Evolutionary conservation across 2,329 filamentous ascomycete species (phyloP).

Genomic region (Colletotrichum liriopes): DNA sequence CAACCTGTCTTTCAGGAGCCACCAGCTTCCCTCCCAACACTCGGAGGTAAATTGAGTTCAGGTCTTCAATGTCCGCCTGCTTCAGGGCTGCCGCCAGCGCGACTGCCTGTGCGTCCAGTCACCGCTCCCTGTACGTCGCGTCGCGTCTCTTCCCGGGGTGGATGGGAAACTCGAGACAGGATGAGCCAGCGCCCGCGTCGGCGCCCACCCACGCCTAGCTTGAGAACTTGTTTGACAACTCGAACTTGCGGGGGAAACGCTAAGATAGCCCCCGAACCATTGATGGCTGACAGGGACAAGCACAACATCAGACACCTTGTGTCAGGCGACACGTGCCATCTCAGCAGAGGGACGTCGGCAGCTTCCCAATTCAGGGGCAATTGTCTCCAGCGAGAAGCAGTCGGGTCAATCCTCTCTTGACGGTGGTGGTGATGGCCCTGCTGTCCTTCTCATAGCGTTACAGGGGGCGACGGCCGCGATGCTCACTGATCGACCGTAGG

Average conservation of each 20-base stretch:
- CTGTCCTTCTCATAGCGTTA: background rate
- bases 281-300: conserved; percentile 39
- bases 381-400: background rate
- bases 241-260: conserved; percentile 43
- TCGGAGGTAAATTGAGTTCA: background rate
- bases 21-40: background rate
- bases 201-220: conserved; percentile 27
- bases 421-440: background rate
- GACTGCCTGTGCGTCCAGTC: conserved; percentile 6
- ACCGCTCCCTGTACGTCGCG: background rate
- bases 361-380: conserved; percentile 12
- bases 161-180: conserved; percentile 27
- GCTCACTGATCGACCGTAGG: background rate
- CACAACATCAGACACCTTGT: conserved; percentile 37
- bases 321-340: conserved; percentile 32
- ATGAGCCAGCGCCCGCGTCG: conserved; percentile 13
- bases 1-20: background rate
- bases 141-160: conserved; percentile 9
- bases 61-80: background rate
- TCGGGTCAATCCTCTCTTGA: background rate
- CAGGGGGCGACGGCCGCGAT: background rate
- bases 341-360: conserved; percentile 1
- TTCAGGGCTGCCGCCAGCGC: conserved; percentile 1
- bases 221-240: conserved; percentile 39
- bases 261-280: conserved; percentile 31